phyloP scores from a whole-genome alignment of 495 filamentous ascomycete genomes.

The Trichoderma gamsii region DNA sequence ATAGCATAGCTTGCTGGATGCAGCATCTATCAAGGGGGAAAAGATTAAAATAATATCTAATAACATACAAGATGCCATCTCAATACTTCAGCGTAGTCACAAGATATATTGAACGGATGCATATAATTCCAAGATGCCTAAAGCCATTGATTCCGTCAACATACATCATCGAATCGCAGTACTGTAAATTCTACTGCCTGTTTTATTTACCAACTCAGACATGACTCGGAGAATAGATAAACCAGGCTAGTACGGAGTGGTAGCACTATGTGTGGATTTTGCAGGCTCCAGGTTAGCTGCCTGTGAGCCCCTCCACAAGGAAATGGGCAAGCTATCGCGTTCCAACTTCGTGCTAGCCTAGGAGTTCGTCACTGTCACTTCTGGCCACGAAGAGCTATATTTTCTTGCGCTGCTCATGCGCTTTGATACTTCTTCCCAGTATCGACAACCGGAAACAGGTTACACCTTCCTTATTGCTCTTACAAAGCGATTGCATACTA shows the following conservation, averaged over 20 bases:
- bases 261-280: background rate
- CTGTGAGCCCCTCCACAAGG: background rate
- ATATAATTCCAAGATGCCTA: too few species aligned
- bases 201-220: too few species aligned
- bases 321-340: conserved; percentile 1
- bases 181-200: too few species aligned
- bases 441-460: background rate
- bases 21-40: too few species aligned
- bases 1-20: too few species aligned
- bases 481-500: background rate
- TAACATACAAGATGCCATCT: too few species aligned
- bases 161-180: too few species aligned
- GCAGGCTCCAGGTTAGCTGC: conserved; percentile 3
- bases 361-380: conserved; percentile 8
- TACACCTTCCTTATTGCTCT: background rate
- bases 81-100: too few species aligned
- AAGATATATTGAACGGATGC: too few species aligned
- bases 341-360: background rate
- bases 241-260: background rate
- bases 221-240: too few species aligned
- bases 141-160: too few species aligned
- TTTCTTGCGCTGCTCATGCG: conserved; percentile 8
- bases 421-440: conserved; percentile 1
- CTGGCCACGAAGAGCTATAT: background rate
- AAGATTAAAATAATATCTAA: too few species aligned